These are phyloP conservation scores for Didymella keratinophila DNA, from an alignment of 2,329 filamentous ascomycete genomes.

Conservation along the genomic window DNA sequence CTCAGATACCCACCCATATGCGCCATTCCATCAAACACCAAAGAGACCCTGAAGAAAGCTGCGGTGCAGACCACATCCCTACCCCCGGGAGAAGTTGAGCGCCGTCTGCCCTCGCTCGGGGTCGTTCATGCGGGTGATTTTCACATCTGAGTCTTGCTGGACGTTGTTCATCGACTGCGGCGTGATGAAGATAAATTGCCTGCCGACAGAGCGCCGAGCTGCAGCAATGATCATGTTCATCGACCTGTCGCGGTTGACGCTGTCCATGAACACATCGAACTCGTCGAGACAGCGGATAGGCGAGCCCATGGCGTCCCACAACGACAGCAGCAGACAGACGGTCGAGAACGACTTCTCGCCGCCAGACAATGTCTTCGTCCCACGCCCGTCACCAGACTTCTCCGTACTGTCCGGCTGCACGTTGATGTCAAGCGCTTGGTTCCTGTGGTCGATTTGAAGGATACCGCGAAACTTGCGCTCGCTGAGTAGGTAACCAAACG, in stretches of 20 bases:
- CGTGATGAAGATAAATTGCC: slow-evolving; percentile 96
- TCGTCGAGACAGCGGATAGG: slow-evolving; percentile 95
- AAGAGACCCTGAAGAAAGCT: background rate
- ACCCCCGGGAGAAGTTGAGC: slow-evolving; percentile 39
- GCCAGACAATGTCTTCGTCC: slow-evolving; percentile 90
- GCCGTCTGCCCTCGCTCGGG: slow-evolving; percentile 60
- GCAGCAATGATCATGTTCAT: slow-evolving; percentile 92
- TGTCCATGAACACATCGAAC: slow-evolving; percentile 99
- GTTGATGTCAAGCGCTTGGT: slow-evolving; percentile 77
- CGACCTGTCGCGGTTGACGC: slow-evolving; percentile 89
- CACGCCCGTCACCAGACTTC: slow-evolving; percentile 73
- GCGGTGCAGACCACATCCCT: background rate
- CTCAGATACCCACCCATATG: background rate
- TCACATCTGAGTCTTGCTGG: slow-evolving; percentile 68
- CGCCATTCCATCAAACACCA: background rate
- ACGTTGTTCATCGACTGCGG: slow-evolving; percentile 76
- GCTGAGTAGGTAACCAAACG: slow-evolving; percentile 86
- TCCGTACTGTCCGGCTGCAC: slow-evolving; percentile 75
- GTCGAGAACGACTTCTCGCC: slow-evolving; percentile 98
- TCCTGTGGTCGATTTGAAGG: slow-evolving; percentile 77
- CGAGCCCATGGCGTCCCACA: slow-evolving; percentile 98
- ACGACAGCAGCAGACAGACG: slow-evolving; percentile 87
- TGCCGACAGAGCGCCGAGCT: slow-evolving; percentile 83
- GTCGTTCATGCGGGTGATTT: slow-evolving; percentile 73
- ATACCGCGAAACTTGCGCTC: slow-evolving; percentile 88